phyloP scores from a whole-genome alignment of 1,284 basidiomycete species.

The Laetiporus sulphureus region DNA sequence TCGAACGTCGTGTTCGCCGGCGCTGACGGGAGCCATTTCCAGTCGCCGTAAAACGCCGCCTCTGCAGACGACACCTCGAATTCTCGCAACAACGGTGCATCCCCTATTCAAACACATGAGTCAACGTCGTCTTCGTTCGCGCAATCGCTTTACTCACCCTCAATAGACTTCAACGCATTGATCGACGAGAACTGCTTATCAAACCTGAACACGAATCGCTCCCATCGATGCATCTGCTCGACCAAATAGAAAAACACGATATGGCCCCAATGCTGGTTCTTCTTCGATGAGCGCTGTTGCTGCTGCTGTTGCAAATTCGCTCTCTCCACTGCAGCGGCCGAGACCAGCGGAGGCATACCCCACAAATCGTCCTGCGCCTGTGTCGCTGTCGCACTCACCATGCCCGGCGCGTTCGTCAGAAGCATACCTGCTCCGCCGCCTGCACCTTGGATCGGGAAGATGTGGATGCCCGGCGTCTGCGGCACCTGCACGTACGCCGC shows the following conservation, averaged over 20 bases:
- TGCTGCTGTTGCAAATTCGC: background rate
- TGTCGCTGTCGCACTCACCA: slow-evolving; percentile 7
- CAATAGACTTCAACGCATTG: slow-evolving; percentile 59
- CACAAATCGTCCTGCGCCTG: slow-evolving; percentile 12
- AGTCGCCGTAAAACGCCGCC: slow-evolving; percentile 51
- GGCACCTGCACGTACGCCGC: slow-evolving; percentile 14
- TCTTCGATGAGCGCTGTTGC: slow-evolving; percentile 18
- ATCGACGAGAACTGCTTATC: slow-evolving; percentile 68
- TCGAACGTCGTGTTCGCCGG: slow-evolving; percentile 29
- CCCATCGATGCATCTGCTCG: slow-evolving; percentile 73
- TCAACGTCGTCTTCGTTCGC: background rate
- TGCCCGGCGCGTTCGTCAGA: slow-evolving; percentile 8
- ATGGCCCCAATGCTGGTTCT: slow-evolving; percentile 66
- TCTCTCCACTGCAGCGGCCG: slow-evolving; percentile 6
- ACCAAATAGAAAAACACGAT: slow-evolving; percentile 71
- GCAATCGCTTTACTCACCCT: slow-evolving; percentile 36
- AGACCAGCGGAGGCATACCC: slow-evolving; percentile 14
- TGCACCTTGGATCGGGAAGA: slow-evolving; percentile 12
- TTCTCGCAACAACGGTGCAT: slow-evolving; percentile 63
- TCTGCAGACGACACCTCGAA: slow-evolving; percentile 72
- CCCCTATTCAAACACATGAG: slow-evolving; percentile 33
- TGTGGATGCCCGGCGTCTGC: slow-evolving; percentile 11
- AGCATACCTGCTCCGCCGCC: slow-evolving; percentile 8
- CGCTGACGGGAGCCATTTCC: slow-evolving; percentile 63
- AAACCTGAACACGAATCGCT: slow-evolving; percentile 70